phyloP scores from a whole-genome alignment of 2,329 filamentous ascomycete species.

The Aspergillus pseudonomiae region DNA sequence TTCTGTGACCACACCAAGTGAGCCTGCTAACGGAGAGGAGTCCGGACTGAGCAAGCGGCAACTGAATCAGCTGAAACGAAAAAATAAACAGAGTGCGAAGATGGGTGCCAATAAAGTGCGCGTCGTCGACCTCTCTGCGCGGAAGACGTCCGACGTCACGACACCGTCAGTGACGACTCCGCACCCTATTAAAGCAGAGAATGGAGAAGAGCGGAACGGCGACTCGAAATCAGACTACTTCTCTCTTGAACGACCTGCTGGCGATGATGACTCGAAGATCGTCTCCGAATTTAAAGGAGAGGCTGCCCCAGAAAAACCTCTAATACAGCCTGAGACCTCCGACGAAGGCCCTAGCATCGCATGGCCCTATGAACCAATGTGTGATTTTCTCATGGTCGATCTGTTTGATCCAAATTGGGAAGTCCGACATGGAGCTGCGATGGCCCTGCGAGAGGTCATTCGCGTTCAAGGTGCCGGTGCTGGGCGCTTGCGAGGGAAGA shows the following conservation, averaged over 20 bases:
- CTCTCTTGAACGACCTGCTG: conserved; percentile 76
- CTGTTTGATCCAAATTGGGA: conserved; percentile 95
- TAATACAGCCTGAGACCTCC: conserved; percentile 76
- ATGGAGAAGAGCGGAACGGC: conserved; percentile 61
- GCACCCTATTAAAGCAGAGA: conserved; percentile 63
- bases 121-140: conserved; percentile 81
- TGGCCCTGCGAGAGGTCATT: conserved; percentile 89
- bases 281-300: conserved; percentile 94
- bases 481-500: conserved; percentile 73
- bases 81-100: conserved; percentile 86
- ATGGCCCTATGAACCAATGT: conserved; percentile 93
- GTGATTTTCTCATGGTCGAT: conserved; percentile 90
- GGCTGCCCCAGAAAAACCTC: conserved; percentile 77
- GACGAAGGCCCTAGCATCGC: conserved; percentile 69
- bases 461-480: conserved; percentile 90
- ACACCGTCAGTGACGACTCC: conserved; percentile 57
- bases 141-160: conserved; percentile 67
- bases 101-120: conserved; percentile 87
- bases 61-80: conserved; percentile 90
- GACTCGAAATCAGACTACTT: conserved; percentile 80
- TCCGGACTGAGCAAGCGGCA: conserved; percentile 84
- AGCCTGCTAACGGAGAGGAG: conserved; percentile 62
- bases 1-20: conserved; percentile 51
- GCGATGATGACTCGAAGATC: conserved; percentile 88
- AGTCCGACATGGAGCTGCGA: conserved; percentile 90